A percentile compares a stretch with the other conserved stretches of the same genome.
phyloP scores from a whole-genome alignment of 352 stramenopile species.

The Elongisporangium prolatum region DNA sequence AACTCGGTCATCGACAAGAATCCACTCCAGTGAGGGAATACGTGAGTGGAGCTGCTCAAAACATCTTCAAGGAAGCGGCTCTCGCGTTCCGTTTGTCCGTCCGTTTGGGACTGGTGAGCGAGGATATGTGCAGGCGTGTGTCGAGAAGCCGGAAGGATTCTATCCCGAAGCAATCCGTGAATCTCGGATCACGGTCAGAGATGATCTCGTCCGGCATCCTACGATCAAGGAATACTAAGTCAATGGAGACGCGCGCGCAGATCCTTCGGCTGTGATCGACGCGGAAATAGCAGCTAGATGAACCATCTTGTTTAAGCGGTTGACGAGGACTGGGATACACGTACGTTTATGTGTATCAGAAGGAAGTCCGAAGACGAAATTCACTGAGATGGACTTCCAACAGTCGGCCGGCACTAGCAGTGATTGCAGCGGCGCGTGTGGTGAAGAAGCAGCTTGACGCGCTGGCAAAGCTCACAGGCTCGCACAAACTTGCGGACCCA shows the following conservation, averaged over 20 bases:
- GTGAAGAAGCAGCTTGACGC: constrained; percentile 10
- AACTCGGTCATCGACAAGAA: constrained; percentile 18
- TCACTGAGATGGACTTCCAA: constrained; percentile 10
- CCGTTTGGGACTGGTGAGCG: constrained; percentile 13
- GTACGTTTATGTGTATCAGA: constrained; percentile 5
- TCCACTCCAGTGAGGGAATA: constrained; percentile 9
- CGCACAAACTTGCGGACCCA: constrained; percentile 12
- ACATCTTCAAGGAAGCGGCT: constrained; percentile 21
- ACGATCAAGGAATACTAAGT: neutral
- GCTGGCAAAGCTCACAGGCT: constrained; percentile 14
- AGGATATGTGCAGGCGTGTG: constrained; percentile 15
- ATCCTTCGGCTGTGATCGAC: neutral
- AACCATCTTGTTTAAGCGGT: constrained; percentile 25
- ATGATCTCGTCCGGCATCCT: neutral
- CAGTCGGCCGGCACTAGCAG: constrained; percentile 7
- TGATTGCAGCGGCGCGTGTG: constrained; percentile 4
- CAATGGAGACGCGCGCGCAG: neutral
- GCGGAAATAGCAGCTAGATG: constrained; percentile 8
- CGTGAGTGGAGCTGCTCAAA: constrained; percentile 13
- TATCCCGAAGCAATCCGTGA: constrained; percentile 8
- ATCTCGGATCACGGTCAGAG: neutral
- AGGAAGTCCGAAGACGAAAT: constrained; percentile 15
- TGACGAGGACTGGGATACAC: constrained; percentile 19
- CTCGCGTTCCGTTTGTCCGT: constrained; percentile 23
- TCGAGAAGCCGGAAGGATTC: constrained; percentile 12